Base-by-base conservation (phyloP, 2,329 filamentous ascomycete genomes). In the Sporothrix variecibatus region DNA sequence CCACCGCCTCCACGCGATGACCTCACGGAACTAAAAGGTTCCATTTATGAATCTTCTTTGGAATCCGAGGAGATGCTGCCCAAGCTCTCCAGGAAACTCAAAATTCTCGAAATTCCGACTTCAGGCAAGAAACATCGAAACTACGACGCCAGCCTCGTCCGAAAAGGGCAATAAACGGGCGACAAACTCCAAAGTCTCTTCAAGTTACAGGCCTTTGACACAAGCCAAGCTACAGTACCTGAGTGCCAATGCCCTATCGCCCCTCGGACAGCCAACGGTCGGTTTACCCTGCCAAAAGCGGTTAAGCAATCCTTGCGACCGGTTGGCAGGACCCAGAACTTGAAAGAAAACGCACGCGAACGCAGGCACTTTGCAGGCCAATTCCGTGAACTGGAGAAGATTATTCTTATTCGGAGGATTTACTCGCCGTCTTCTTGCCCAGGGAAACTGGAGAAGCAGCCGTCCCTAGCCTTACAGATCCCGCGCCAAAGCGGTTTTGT, bases 271-370 rank as follows among this genome's bases (percentile, higher is more conserved):
- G 23, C 34, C 38, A 23, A 2, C 6, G 15, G 62, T 53, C 72
- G 72, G 56, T 49, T 64, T 73, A 23, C 20, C 65, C n/a, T 73
- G 65, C 72, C 65, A 15, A n/a, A 73, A 51, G 11, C 46, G 26
- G 72, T 53, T 70, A 73, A 58, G 11, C 40, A 8, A 8, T 34
- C 65, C 43, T 6, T 68, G 26, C 11, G 15, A 17, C 23, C 53
- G 23, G 34, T 15, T 23, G 6, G 38, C 69, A 60, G 49, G 6
- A 23, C n/a, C 46, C 20, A 58, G 40, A 49, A 43, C 34, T 56
- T 26, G 20, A 56, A 28, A 26, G 23, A 56, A 20, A 20, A 49
- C 3, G 51, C n/a, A 56, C 51, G n/a, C 23, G 51, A 56, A 17
- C 23, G 17, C 20, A 28, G 62, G 62, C 5, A 65, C 15, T 6